Percentiles rank a stretch among this genome's conserved stretches.
Evolutionary conservation across 139 green algal genomes (phyloP).

Genomic region (Haematococcus lacustris): DNA sequence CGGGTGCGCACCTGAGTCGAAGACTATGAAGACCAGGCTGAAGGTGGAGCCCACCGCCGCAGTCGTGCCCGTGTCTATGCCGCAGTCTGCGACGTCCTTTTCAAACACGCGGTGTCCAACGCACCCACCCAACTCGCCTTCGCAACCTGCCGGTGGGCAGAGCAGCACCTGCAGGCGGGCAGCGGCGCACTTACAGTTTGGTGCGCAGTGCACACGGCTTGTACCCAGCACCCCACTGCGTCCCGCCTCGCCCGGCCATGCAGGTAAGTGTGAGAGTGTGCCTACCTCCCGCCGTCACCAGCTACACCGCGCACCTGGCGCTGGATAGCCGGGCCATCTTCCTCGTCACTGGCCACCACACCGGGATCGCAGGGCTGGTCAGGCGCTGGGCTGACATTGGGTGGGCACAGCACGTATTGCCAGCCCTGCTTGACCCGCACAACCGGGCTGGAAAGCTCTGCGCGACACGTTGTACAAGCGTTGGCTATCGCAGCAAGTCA

Average conservation of each 20-base stretch:
- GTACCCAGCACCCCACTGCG: no score
- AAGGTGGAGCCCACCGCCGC: conserved; percentile 2
- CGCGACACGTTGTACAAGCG: no score
- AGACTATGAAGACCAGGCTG: background rate
- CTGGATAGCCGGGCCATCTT: background rate
- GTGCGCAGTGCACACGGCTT: no score
- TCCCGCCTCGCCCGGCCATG: no score
- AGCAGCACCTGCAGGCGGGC: conserved; percentile 1
- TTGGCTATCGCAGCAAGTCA: no score
- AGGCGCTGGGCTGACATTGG: background rate
- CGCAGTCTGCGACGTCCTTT: conserved; percentile 2
- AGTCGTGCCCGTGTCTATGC: conserved; percentile 6
- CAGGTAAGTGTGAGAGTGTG: no score
- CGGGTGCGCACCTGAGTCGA: conserved; percentile 3
- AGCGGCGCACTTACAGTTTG: no score
- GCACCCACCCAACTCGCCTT: background rate
- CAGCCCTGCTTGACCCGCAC: background rate
- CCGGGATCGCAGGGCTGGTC: background rate
- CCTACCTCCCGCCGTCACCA: no score
- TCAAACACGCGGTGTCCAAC: background rate
- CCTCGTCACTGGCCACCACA: background rate
- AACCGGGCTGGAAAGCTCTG: no score
- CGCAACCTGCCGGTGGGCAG: conserved; percentile 2
- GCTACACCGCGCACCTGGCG: background rate
- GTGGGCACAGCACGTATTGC: background rate